Evolutionary conservation across 306 rosid genomes (phyloP).

Genomic region (Cotoneaster glaucophyllus): DNA sequence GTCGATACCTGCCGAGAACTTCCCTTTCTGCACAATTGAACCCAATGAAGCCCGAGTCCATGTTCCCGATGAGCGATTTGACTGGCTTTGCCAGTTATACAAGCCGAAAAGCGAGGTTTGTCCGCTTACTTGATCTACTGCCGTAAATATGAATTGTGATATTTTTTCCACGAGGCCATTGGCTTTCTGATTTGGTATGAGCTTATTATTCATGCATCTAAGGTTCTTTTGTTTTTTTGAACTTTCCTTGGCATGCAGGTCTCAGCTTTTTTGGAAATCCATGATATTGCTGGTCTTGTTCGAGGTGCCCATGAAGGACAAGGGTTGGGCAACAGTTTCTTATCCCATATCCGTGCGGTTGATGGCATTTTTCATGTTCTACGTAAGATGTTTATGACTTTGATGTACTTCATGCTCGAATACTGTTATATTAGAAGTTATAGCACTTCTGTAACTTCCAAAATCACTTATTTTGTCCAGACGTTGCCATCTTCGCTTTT

Average conservation of each 20-base stretch:
- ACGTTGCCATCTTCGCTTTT: neutral
- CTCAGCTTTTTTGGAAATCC: constrained; percentile 93
- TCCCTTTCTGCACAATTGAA: constrained; percentile 98
- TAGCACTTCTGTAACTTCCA: neutral
- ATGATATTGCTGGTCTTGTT: constrained; percentile 95
- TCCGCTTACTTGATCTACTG: neutral
- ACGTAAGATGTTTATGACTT: constrained; percentile 49
- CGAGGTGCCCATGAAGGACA: constrained; percentile 96
- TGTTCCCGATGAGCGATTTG: constrained; percentile 90
- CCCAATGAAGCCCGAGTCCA: constrained; percentile 96
- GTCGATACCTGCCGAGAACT: constrained; percentile 94
- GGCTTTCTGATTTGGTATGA: neutral
- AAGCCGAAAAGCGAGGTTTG: constrained; percentile 96
- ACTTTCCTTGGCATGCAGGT: constrained; percentile 35
- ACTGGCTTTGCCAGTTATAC: constrained; percentile 86
- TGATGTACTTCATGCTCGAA: neutral
- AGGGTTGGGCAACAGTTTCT: constrained; percentile 95
- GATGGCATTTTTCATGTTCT: constrained; percentile 97
- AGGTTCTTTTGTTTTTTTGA: neutral
- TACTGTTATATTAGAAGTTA: neutral
- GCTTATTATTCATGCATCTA: neutral
- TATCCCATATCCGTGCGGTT: constrained; percentile 97
- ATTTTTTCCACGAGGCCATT: neutral
- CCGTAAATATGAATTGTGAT: neutral
- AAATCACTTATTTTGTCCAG: neutral